Base-by-base conservation (phyloP, 805 yeast species). In the Naumovozyma castellii region DNA sequence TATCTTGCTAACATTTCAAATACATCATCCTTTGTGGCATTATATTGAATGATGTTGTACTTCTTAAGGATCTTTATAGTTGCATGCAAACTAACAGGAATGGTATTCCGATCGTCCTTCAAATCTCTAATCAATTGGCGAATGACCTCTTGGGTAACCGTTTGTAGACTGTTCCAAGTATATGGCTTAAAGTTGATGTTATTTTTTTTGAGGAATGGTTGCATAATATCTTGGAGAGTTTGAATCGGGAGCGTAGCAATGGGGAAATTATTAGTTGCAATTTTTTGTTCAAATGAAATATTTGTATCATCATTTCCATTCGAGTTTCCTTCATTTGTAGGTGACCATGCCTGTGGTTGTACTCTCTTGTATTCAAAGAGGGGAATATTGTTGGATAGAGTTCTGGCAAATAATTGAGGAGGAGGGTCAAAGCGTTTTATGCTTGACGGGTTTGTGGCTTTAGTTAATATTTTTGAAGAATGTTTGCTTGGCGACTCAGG, bases 1-100 rank as follows among this genome's bases (percentile, higher is more conserved):
- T 52, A 55, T n/a, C 47, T 40, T 30, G 48, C 43, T 36, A 60
- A 56, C 19, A 57, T 14, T 17, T 48, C 52, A 34, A 47, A 58
- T 12, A 58, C 29, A n/a, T 51, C 56, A 14, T 49, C 47, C 18
- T 46, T 46, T 3, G 51, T 43, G 9, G 51, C 39, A 10, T 33
- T 36, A 3, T 19, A 19, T 2, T 50, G 35, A 2, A 50, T n/a
- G 2, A 50, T 33, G 6, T 49, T 45, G 17, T 43, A 46, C 18
- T 43, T 40, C 22, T 39, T 22, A n/a, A 53, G 40, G 8, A 50
- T 31, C 3, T 41, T 34, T 8, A 49, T 31, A 16, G 56, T 41
- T 9, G 39, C 41, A 4, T 41, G 42, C 29, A 47, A 43, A 32
- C 44, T 46, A 2, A 48, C 41, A 3, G 42, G 27, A 12, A 52